Base-by-base conservation (phyloP, 106 monocot species). In the Dendrobium nobile region DNA sequence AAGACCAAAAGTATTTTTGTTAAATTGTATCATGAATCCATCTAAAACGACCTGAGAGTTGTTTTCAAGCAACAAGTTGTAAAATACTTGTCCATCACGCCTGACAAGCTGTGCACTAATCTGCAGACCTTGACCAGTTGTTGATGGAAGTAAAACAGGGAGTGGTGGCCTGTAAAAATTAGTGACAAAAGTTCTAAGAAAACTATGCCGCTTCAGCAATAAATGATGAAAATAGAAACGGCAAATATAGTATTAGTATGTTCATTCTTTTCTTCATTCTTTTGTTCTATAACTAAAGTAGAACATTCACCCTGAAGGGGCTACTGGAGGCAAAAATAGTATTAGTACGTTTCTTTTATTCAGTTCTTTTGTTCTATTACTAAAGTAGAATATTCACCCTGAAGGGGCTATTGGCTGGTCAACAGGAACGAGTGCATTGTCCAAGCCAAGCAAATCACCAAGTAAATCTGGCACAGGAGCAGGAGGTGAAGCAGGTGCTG, bases 1-100 rank as follows among this genome's bases (percentile, higher is more conserved):
- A 87, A 99, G 91, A 77, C 98, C 98, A 81, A 99, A 95, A 67
- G 93, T 84, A 78, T 99, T 99, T 77, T 95, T 99, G 87, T 99
- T 99, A 75, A 99, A 99, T 67, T 95, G 95, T 83, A 99, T 99
- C 98, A 99, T 95, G 81, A 99, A 99, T 9, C 98, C 98, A 86
- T 99, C 98, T 31, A 99, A 78, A 2, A 82, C 58, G 33, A 73
- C 54, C 37, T 85, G 91, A 73, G 98, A 80, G 84, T 79, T 86
- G 77, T 99, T 99, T 68, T 99, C 98, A 67, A 99, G 91, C 56
- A 83, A 75, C 43, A 95, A 68, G 24, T 77, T 84, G 81, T 99
- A 99, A 77, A 93, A 99, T 42, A 99, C 82, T 78, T 99, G 98
- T 47, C 98, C 95, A 83, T 99, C 98, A 17, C 86, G 89, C 19